Base-by-base conservation (phyloP, 345 rosid species). In the Populus euphratica region DNA sequence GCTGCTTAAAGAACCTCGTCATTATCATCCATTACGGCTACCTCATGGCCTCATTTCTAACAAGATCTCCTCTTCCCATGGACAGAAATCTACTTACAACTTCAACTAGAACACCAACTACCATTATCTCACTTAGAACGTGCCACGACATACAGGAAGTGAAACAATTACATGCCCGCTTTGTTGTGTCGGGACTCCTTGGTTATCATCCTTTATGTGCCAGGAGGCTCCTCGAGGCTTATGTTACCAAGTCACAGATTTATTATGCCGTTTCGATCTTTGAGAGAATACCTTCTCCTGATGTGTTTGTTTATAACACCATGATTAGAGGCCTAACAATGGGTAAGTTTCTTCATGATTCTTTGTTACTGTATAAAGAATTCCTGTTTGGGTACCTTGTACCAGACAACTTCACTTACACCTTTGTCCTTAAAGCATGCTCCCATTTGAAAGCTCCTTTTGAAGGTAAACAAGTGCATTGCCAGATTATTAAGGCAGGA, bases 401-500 rank as follows among this genome's bases (percentile, higher is more conserved):
- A 44, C 77, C 77, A 20, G 77, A 74, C 70, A 74, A 44, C 70
- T 63, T 64, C 70, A 64, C 70, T 29, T 65, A 64, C 12, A 44
- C 70, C 77, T 74, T 64, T 64, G 70, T 47, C 44, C 70, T 74
- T 31, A 64, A 74, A 44, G 70, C 77, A 63, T 74, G 70, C 41
- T 63, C 61, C 36, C 69, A 29, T 11, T 9, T 43, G 70, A 64
- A 44, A 43, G 69, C 70, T 74, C 43, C 29, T 64, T 47, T 7
- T 44, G 77, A 74, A 44, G 77, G 62, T 27, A 64, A 27, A 47
- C 77, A 74, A 44, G 77, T 74, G 11, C 77, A 74, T 63, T 63
- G 44, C 77, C 69, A 35, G 77, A 74, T 64, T 31, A 74, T 74
- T 29, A 74, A 74, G 61, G 52, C 52, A 74, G 77, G 77, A 74